These are phyloP conservation scores for Leccinum angustisporum DNA, from an alignment of 1,284 basidiomycete species.

Conservation along the genomic window DNA sequence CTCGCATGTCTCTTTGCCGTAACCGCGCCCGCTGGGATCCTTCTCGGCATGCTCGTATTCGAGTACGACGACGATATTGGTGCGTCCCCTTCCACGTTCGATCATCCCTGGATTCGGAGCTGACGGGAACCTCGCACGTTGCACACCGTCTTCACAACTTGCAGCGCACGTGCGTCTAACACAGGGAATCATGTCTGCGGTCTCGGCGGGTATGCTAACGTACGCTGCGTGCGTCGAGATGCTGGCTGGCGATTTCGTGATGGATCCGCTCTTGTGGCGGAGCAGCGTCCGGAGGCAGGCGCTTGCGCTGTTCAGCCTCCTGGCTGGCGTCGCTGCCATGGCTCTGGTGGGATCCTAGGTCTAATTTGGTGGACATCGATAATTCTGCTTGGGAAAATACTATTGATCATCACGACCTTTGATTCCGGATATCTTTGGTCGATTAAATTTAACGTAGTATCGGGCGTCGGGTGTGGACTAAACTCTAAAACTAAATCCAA, in stretches of 20 bases:
- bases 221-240: slow-evolving; percentile 80
- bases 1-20: slow-evolving; percentile 67
- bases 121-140: background rate
- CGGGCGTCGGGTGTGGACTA: slow-evolving; percentile 1
- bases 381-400: background rate
- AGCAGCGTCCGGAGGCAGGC: slow-evolving; percentile 45
- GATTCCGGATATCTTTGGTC: background rate
- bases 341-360: slow-evolving; percentile 30
- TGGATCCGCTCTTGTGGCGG: slow-evolving; percentile 51
- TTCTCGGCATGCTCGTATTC: slow-evolving; percentile 53
- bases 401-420: background rate
- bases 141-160: background rate
- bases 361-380: background rate
- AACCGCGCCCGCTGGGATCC: slow-evolving; percentile 69
- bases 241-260: slow-evolving; percentile 77
- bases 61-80: slow-evolving; percentile 32
- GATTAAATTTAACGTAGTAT: background rate
- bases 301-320: slow-evolving; percentile 55
- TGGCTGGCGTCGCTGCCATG: slow-evolving; percentile 58
- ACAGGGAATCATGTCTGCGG: slow-evolving; percentile 70
- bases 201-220: slow-evolving; percentile 78
- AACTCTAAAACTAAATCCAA: background rate
- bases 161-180: slow-evolving; percentile 50
- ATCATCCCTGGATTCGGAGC: background rate
- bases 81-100: slow-evolving; percentile 17